These are phyloP conservation scores for Ambrosia hybrid DNA, from an alignment of 140 eudicot species.

Conservation along the genomic window DNA sequence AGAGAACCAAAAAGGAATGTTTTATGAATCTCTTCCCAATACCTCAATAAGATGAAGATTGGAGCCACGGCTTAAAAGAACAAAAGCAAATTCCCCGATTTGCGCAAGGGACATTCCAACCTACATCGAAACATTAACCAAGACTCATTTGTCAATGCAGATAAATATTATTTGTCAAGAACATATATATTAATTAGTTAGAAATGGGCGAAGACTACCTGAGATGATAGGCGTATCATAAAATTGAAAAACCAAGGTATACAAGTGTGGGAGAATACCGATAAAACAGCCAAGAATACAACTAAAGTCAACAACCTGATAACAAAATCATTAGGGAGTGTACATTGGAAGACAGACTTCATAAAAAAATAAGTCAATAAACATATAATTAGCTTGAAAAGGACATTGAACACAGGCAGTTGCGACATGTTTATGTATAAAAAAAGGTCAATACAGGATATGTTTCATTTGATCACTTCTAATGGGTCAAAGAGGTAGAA, in stretches of 20 bases:
- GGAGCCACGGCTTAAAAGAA: slow-evolving; percentile 65
- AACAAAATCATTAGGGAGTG: slow-evolving; percentile 8
- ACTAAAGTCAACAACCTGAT: slow-evolving; percentile 78
- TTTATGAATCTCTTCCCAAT: no score
- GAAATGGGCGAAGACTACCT: slow-evolving; percentile 38
- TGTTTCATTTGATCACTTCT: not conserved
- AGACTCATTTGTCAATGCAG: slow-evolving; percentile 1
- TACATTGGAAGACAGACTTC: not conserved
- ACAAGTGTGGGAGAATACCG: slow-evolving; percentile 68
- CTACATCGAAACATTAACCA: slow-evolving; percentile 30
- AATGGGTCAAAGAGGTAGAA: not conserved
- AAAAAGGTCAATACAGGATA: not conserved
- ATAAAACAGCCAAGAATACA: slow-evolving; percentile 57
- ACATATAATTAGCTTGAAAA: not conserved
- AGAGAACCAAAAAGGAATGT: no score
- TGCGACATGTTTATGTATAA: not conserved
- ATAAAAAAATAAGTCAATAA: not conserved
- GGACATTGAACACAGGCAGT: not conserved
- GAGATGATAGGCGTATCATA: slow-evolving; percentile 85
- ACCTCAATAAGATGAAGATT: slow-evolving; percentile 70
- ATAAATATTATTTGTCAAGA: no score
- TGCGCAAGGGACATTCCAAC: slow-evolving; percentile 76
- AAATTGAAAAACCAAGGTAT: slow-evolving; percentile 79
- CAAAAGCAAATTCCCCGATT: slow-evolving; percentile 67
- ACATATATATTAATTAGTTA: no score